phyloP scores from a whole-genome alignment of 129 eudicot genomes.

The Cynara cardunculus region DNA sequence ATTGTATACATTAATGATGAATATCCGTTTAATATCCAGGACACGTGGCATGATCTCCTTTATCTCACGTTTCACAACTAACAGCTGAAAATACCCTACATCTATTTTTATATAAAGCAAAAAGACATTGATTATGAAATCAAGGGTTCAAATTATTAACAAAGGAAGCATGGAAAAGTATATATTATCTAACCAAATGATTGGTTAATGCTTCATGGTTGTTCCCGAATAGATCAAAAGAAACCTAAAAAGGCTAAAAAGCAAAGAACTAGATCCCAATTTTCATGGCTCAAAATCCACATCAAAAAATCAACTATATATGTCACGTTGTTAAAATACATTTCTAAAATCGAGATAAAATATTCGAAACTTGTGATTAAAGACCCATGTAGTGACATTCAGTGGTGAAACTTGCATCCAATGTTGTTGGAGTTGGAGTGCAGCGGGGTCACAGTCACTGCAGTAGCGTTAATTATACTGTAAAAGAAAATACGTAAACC shows the following conservation, averaged over 20 bases:
- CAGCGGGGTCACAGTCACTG: background rate
- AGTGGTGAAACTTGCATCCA: background rate
- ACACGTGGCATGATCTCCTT: too few species aligned
- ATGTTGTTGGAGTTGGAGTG: background rate
- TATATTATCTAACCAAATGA: constrained; percentile 17
- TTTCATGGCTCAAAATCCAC: constrained; percentile 26
- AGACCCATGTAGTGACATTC: background rate
- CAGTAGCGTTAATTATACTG: too few species aligned
- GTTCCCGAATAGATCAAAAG: constrained; percentile 2
- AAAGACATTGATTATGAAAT: constrained; percentile 3
- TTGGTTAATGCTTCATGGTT: constrained; percentile 22
- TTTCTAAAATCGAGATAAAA: background rate
- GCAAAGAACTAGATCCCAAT: constrained; percentile 36
- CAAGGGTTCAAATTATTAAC: constrained; percentile 7
- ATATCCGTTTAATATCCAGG: too few species aligned
- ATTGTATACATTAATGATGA: too few species aligned
- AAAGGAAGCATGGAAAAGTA: constrained; percentile 1
- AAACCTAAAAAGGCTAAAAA: background rate
- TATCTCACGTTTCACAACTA: too few species aligned
- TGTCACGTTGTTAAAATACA: background rate
- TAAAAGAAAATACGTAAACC: too few species aligned
- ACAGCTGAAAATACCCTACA: too few species aligned
- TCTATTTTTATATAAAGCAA: background rate
- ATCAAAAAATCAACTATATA: constrained; percentile 2
- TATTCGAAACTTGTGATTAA: constrained; percentile 7